phyloP scores from a whole-genome alignment of 1,139 yeast species.

The Wickerhamomyces sp. region DNA sequence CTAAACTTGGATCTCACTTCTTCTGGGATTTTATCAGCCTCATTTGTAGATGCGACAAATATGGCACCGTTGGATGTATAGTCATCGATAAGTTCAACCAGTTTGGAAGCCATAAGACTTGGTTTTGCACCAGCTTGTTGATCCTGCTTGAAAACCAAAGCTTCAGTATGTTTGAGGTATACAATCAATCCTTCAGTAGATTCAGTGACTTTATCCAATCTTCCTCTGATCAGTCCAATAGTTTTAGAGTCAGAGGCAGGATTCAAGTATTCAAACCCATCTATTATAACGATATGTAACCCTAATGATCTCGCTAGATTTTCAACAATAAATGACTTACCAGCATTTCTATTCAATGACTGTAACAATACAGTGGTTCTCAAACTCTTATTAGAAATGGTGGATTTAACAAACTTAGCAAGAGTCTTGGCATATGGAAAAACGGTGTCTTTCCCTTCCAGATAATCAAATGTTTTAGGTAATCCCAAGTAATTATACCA shows the following conservation, averaged over 20 bases:
- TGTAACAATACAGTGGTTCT: slow-evolving; percentile 62
- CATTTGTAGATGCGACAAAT: slow-evolving; percentile 66
- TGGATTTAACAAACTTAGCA: slow-evolving; percentile 44
- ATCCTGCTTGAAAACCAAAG: slow-evolving; percentile 52
- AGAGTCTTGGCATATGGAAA: slow-evolving; percentile 53
- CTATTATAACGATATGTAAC: slow-evolving; percentile 62
- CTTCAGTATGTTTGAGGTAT: slow-evolving; percentile 69
- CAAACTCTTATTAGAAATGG: slow-evolving; percentile 35
- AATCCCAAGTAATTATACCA: slow-evolving; percentile 50
- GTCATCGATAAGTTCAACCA: slow-evolving; percentile 56
- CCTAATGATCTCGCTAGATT: slow-evolving; percentile 59
- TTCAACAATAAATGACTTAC: slow-evolving; percentile 63
- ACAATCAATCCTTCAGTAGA: slow-evolving; percentile 44
- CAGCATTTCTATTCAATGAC: slow-evolving; percentile 73
- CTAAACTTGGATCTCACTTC: slow-evolving; percentile 63
- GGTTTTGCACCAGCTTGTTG: slow-evolving; percentile 49
- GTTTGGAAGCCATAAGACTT: slow-evolving; percentile 52
- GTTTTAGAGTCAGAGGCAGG: slow-evolving; percentile 77
- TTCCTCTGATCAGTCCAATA: slow-evolving; percentile 71
- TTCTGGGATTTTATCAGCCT: slow-evolving; percentile 66
- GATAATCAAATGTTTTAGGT: slow-evolving; percentile 31
- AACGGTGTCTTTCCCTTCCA: slow-evolving; percentile 10
- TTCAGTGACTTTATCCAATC: slow-evolving; percentile 56
- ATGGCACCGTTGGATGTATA: slow-evolving; percentile 43
- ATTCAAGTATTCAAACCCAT: slow-evolving; percentile 57